Base-by-base conservation (phyloP, 768 basidiomycete genomes). In the Phanerochaete sordida region DNA sequence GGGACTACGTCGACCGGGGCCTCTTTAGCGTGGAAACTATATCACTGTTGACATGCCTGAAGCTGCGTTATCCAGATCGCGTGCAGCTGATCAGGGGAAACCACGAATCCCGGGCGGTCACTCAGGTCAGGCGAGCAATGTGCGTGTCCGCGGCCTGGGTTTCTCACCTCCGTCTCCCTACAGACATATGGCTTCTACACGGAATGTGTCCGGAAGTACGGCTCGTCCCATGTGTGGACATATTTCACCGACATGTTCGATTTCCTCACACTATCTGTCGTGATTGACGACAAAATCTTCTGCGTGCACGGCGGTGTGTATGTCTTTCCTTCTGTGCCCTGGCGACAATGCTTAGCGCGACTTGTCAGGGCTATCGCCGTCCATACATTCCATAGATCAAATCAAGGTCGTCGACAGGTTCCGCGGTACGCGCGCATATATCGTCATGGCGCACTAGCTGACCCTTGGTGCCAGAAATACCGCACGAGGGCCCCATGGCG, bases 191-290 rank as follows among this genome's bases (percentile, higher is more conserved):
- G 97, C 13, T 99, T 99, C 79, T 99, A 99, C 75, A 91, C 93
- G 37, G 97, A 99, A 80, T 98, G 97, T 69, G 87, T 96, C 23
- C 84, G 95, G 44, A 99, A 99, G 76, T 99, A 99, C 68, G 95
- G 95, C 57, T 89, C 92, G 1, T 87, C 95, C 31, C 89, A 91
- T 67, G 96, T 98, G 33, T 99, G 97, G 97, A 95, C 93, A 27
- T 98, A 98, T 74, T 98, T 99, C 70, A 99, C 97, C 61, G 97
- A 99, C 76, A 97, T 99, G 96, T 99, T 99, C 74, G 97, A 99
- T 79, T 99, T 95, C 78, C 76, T 99, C 66, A 98, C 97, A 12
- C 79, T 99, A 58, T 95, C 93, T 33, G 95, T 96, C 58, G 97
- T 99, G 62, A 98, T 99, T 67, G 97, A 99, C 76, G 95, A 99